Evolutionary conservation across 2,329 filamentous ascomycete species (phyloP).

Genomic region (Magnaporthiopsis incrustans): DNA sequence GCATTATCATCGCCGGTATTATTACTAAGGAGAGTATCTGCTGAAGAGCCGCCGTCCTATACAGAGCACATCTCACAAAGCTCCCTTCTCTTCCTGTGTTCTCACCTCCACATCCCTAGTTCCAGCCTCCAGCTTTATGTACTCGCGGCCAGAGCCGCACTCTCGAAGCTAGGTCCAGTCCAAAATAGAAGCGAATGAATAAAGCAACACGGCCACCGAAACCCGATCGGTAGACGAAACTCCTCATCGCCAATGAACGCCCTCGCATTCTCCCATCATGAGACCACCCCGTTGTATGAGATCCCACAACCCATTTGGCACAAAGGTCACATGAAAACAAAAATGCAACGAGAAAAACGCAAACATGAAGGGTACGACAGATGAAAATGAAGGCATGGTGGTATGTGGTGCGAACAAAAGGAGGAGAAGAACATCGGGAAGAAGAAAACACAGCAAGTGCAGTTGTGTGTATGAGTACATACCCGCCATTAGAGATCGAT

Average conservation of each 20-base stretch:
- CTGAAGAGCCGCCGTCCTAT: background rate
- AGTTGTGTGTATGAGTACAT: background rate
- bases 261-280: background rate
- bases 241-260: background rate
- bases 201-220: background rate
- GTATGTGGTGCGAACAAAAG: background rate
- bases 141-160: background rate
- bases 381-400: background rate
- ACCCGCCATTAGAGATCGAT: slow-evolving; percentile 5
- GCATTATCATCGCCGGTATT: background rate
- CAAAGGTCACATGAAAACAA: background rate
- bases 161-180: background rate
- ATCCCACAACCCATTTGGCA: background rate
- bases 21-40: background rate
- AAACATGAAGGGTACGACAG: background rate
- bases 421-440: background rate
- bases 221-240: background rate
- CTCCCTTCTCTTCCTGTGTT: background rate
- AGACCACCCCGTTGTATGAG: background rate
- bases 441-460: background rate
- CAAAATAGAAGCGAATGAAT: background rate
- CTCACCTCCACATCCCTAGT: background rate
- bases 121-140: background rate
- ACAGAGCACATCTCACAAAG: background rate
- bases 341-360: background rate